These are phyloP conservation scores for Pseudogymnoascus verrucosus DNA, from an alignment of 2,329 filamentous ascomycete genomes.

Conservation along the genomic window DNA sequence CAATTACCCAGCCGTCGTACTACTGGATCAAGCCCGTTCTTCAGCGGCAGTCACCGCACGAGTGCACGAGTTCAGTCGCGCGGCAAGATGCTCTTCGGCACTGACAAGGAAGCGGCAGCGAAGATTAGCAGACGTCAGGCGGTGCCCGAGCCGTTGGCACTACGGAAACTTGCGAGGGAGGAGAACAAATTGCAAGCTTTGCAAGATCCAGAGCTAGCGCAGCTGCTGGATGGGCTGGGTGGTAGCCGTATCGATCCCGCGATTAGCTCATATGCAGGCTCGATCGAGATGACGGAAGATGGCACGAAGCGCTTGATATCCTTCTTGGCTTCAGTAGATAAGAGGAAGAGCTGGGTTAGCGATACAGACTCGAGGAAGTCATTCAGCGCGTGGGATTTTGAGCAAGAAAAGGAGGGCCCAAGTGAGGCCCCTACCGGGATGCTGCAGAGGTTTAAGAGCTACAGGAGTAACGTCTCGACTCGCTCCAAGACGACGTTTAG, in stretches of 20 bases:
- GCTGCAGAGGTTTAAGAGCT: background rate
- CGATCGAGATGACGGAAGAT: background rate
- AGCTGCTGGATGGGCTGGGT: background rate
- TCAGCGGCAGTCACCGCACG: conserved; percentile 18
- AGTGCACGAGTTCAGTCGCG: conserved; percentile 12
- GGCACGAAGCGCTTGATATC: background rate
- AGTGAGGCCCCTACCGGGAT: background rate
- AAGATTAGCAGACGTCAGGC: background rate
- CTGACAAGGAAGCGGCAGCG: background rate
- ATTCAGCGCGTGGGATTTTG: background rate
- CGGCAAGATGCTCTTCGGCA: background rate
- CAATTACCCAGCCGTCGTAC: conserved; percentile 19
- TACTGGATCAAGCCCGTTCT: conserved; percentile 24
- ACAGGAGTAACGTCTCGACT: background rate
- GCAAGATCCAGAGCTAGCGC: background rate
- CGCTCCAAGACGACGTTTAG: background rate
- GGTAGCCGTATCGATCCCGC: background rate
- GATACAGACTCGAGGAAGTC: background rate
- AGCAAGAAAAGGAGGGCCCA: background rate
- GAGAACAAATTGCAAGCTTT: background rate
- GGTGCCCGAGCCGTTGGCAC: background rate
- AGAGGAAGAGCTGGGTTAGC: background rate
- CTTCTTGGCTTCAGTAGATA: background rate
- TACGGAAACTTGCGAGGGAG: background rate
- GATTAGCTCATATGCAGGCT: background rate